Conservation (phyloP, 768 basidiomycete genomes). For the Hemileccinum rubropunctum region DNA sequence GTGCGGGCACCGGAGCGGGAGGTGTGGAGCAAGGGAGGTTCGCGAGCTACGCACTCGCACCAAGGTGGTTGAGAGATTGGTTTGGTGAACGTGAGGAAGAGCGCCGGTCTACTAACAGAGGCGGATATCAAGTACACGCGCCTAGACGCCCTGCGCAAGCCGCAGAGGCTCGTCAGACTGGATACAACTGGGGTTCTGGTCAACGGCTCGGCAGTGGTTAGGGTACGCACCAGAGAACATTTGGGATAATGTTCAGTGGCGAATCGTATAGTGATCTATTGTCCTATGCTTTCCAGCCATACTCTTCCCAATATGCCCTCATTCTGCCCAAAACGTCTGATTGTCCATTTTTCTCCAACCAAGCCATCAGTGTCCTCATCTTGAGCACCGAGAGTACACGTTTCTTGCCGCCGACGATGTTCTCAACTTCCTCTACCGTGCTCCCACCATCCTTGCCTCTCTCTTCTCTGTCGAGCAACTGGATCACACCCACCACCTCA, state of each 20-base stretch:
- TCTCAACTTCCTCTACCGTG: conserved; percentile 82
- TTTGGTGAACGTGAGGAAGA: conserved; percentile 41
- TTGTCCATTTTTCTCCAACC: conserved; percentile 71
- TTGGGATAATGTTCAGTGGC: too few relatives aligned
- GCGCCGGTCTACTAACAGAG: conserved; percentile 35
- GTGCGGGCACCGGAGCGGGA: conserved; percentile 39
- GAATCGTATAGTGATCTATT: background rate
- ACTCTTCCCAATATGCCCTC: conserved; percentile 56
- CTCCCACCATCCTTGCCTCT: conserved; percentile 49
- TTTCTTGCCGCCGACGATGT: conserved; percentile 61
- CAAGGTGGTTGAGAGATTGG: conserved; percentile 52
- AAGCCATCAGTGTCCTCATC: conserved; percentile 82
- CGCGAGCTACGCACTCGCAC: conserved; percentile 46
- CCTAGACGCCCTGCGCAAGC: conserved; percentile 39
- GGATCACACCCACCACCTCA: conserved; percentile 83
- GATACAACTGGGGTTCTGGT: conserved; percentile 56
- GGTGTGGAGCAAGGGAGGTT: conserved; percentile 38
- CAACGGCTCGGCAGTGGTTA: conserved; percentile 43
- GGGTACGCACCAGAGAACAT: too few relatives aligned
- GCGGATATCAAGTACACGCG: conserved; percentile 58
- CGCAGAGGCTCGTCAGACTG: conserved; percentile 21
- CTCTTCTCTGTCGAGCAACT: conserved; percentile 70
- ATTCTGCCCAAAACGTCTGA: conserved; percentile 64
- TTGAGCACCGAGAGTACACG: conserved; percentile 76
- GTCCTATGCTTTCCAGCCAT: conserved; percentile 26